Evolutionary conservation across 768 basidiomycete species (phyloP).

Genomic region (Hortiboletus flavorubellus): DNA sequence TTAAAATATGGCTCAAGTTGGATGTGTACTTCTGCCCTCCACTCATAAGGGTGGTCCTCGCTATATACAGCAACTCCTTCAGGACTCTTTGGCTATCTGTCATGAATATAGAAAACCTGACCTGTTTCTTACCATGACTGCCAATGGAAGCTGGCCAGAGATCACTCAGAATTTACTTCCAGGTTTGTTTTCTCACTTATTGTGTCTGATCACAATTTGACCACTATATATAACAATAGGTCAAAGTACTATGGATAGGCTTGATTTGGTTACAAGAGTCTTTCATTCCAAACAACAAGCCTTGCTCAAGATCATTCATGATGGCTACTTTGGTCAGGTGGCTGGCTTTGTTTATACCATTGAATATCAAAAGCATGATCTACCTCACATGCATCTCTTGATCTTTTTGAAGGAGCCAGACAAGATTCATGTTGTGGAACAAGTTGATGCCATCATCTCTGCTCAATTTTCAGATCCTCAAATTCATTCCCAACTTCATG

Average conservation of each 20-base stretch:
- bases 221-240: constrained; percentile 1
- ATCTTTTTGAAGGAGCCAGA: not conserved
- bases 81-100: constrained; percentile 47
- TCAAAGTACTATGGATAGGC: constrained; percentile 40
- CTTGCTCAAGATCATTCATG: constrained; percentile 34
- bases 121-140: constrained; percentile 51
- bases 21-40: constrained; percentile 38
- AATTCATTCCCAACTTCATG: not conserved
- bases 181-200: constrained; percentile 12
- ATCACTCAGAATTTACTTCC: constrained; percentile 36
- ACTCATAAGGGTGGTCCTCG: constrained; percentile 40
- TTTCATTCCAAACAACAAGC: constrained; percentile 43
- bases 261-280: constrained; percentile 45
- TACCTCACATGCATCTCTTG: not conserved
- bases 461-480: not conserved
- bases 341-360: constrained; percentile 49
- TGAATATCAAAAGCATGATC: constrained; percentile 28
- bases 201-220: not conserved
- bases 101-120: constrained; percentile 36
- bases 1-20: constrained; percentile 30
- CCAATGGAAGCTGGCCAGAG: constrained; percentile 48
- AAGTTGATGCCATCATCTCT: not conserved
- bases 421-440: not conserved
- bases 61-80: constrained; percentile 41
- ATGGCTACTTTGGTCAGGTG: constrained; percentile 39